Conservation (phyloP, 176 grass and related monocot species). For the Puccinellia tenuiflora region DNA sequence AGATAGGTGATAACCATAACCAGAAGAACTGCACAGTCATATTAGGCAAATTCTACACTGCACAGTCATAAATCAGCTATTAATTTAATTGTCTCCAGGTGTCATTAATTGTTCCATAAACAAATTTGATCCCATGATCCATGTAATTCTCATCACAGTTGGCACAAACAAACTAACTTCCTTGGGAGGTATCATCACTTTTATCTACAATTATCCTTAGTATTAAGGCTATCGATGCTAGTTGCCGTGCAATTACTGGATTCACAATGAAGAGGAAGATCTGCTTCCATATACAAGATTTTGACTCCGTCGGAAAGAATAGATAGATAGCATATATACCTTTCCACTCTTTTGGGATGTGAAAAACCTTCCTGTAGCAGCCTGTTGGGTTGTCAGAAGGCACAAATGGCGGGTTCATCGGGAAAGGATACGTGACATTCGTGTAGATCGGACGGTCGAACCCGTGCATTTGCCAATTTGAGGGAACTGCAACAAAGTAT, state of each 20-base stretch:
- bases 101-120: neutral
- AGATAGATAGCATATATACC: constrained; percentile 49
- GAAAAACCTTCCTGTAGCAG: constrained; percentile 76
- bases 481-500: constrained; percentile 61
- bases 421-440: constrained; percentile 75
- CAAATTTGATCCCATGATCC: neutral
- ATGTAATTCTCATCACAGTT: neutral
- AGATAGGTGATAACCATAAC: no score
- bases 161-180: neutral
- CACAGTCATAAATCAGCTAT: no score
- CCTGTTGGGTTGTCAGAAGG: constrained; percentile 85
- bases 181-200: neutral
- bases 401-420: constrained; percentile 81
- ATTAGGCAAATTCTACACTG: no score
- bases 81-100: no score
- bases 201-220: neutral
- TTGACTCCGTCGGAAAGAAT: neutral
- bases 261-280: neutral
- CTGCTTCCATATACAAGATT: neutral
- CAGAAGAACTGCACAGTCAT: no score
- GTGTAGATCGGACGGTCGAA: constrained; percentile 89
- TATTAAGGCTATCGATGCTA: neutral
- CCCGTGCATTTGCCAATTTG: constrained; percentile 96
- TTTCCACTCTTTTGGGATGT: constrained; percentile 91
- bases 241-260: neutral